Conservation (phyloP, 148 eudicot species). For the Fagopyrum tataricum region DNA sequence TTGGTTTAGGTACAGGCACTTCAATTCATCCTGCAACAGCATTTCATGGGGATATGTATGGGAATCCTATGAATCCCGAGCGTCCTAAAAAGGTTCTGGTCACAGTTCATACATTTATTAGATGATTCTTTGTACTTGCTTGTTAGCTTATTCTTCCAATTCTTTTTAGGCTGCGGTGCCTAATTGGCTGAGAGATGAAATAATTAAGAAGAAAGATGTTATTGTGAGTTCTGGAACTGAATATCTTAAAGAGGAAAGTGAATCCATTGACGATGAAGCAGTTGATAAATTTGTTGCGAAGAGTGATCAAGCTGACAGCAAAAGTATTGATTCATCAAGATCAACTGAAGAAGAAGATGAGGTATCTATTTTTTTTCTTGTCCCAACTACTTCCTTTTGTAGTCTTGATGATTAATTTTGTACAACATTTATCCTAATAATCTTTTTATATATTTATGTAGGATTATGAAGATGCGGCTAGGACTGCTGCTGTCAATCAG, state of each 20-base stretch:
- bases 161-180: conserved; percentile 79
- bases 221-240: conserved; percentile 51
- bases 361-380: conserved; percentile 13
- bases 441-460: conserved; percentile 23
- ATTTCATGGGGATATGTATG: conserved; percentile 67
- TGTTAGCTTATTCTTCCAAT: conserved; percentile 11
- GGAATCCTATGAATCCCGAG: conserved; percentile 50
- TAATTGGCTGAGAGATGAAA: conserved; percentile 97
- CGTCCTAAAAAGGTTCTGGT: conserved; percentile 77
- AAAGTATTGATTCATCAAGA: conserved; percentile 70
- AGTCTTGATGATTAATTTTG: neutral
- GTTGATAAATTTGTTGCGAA: conserved; percentile 42
- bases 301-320: conserved; percentile 71
- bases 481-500: conserved; percentile 77
- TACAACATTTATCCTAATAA: neutral
- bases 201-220: conserved; percentile 77
- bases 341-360: conserved; percentile 81
- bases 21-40: conserved; percentile 48
- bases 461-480: conserved; percentile 78
- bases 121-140: neutral
- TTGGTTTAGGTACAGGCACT: conserved; percentile 48
- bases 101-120: neutral
- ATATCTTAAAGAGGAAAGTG: conserved; percentile 37
- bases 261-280: conserved; percentile 63
- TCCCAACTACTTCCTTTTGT: neutral